Conservation (phyloP, 441 rosid species). For the Bruguiera hainesii region DNA sequence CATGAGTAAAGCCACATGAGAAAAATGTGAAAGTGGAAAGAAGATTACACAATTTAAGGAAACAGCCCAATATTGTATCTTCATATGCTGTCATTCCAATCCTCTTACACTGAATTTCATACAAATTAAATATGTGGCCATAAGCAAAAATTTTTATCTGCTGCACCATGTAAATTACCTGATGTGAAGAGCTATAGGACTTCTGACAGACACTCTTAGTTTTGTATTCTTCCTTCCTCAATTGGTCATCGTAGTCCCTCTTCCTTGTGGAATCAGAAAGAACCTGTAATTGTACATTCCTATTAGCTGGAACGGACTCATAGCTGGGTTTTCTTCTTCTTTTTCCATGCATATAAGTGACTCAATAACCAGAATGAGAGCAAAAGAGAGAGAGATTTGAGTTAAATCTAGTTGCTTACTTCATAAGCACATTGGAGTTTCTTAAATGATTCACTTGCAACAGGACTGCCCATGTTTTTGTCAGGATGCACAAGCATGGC, state of each 20-base stretch:
- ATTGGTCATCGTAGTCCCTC: slow-evolving; percentile 93
- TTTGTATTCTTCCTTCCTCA: slow-evolving; percentile 77
- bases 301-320: slow-evolving; percentile 13
- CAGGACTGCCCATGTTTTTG: slow-evolving; percentile 93
- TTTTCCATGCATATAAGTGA: neutral
- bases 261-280: slow-evolving; percentile 85
- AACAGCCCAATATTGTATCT: neutral
- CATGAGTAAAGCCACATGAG: neutral
- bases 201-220: slow-evolving; percentile 74
- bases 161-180: slow-evolving; percentile 41
- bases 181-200: slow-evolving; percentile 50
- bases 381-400: neutral
- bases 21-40: neutral
- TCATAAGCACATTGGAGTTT: slow-evolving; percentile 97
- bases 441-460: slow-evolving; percentile 98
- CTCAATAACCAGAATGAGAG: neutral
- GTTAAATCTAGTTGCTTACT: slow-evolving; percentile 40
- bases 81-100: too few relatives aligned
- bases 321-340: neutral
- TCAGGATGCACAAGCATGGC: slow-evolving; percentile 99
- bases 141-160: slow-evolving; percentile 1
- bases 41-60: neutral
- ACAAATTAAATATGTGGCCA: too few relatives aligned
- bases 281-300: slow-evolving; percentile 48
- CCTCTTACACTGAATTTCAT: too few relatives aligned